Evolutionary conservation across 2,329 filamentous ascomycete genomes (phyloP).

Genomic region (Cercospora berteroae): DNA sequence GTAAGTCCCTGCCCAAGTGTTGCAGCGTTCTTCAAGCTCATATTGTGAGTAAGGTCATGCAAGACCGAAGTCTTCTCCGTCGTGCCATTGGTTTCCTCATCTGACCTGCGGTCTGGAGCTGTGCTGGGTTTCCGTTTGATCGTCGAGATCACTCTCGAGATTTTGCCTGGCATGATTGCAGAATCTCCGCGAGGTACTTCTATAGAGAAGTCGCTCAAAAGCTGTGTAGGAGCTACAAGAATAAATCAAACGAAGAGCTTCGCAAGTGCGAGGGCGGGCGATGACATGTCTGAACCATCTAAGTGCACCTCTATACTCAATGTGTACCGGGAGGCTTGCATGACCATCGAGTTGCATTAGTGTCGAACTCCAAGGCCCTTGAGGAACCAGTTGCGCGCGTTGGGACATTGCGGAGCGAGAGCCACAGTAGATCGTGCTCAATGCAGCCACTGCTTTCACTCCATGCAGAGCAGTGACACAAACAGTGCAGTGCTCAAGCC

Average conservation of each 20-base stretch:
- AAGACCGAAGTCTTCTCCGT: slow-evolving; percentile 43
- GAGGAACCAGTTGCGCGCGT: background rate
- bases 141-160: slow-evolving; percentile 46
- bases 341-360: slow-evolving; percentile 6
- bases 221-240: background rate
- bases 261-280: background rate
- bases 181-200: background rate
- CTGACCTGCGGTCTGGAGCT: slow-evolving; percentile 50
- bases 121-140: slow-evolving; percentile 49
- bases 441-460: slow-evolving; percentile 6
- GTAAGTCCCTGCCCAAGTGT: slow-evolving; percentile 44
- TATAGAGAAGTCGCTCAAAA: background rate
- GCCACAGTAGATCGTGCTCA: slow-evolving; percentile 3
- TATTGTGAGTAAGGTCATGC: slow-evolving; percentile 41
- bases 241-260: background rate
- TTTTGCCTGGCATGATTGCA: slow-evolving; percentile 31
- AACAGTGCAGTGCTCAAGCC: background rate
- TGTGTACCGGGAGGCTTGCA: slow-evolving; percentile 5
- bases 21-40: slow-evolving; percentile 42
- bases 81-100: slow-evolving; percentile 38
- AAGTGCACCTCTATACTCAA: background rate
- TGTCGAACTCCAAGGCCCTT: background rate
- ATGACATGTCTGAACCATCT: background rate
- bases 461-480: slow-evolving; percentile 1
- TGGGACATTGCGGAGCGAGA: background rate